A percentile compares a stretch with the other conserved stretches of the same genome.
phyloP scores from a whole-genome alignment of 495 filamentous ascomycete genomes.

The Cercophora sp. region DNA sequence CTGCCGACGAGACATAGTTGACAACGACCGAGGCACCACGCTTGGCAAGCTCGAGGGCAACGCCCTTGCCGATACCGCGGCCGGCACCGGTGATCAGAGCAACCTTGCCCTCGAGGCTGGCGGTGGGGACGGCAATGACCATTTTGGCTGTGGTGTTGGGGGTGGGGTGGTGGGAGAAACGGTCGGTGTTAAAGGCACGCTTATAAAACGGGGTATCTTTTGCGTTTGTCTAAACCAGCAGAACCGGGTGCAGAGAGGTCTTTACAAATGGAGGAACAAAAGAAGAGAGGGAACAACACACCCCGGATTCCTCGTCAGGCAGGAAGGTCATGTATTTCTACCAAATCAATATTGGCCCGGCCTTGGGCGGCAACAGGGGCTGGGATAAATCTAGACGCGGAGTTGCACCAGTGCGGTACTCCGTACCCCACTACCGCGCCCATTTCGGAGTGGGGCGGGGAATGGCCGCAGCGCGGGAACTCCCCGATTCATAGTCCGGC shows the following conservation, averaged over 20 bases:
- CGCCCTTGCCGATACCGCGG: constrained; percentile 70
- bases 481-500: constrained; percentile 20
- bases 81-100: constrained; percentile 70
- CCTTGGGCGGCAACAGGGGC: constrained; percentile 4
- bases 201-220: constrained; percentile 2
- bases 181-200: not conserved
- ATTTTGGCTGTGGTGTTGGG: constrained; percentile 16
- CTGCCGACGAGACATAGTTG: constrained; percentile 67
- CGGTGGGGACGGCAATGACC: constrained; percentile 32
- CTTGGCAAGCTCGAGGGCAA: constrained; percentile 71
- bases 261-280: no score
- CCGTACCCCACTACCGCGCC: constrained; percentile 12
- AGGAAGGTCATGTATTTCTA: no score
- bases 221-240: no score
- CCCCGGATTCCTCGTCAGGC: no score
- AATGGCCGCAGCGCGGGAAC: constrained; percentile 14
- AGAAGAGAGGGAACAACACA: no score
- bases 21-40: constrained; percentile 69
- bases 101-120: constrained; percentile 59
- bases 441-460: constrained; percentile 23
- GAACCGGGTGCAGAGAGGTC: no score
- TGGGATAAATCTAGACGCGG: constrained; percentile 7
- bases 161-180: not conserved
- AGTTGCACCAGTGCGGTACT: constrained; percentile 19
- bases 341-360: no score